These are phyloP conservation scores for Nakaseomyces sp. DNA, from an alignment of 1,139 yeast genomes.

Conservation along the genomic window DNA sequence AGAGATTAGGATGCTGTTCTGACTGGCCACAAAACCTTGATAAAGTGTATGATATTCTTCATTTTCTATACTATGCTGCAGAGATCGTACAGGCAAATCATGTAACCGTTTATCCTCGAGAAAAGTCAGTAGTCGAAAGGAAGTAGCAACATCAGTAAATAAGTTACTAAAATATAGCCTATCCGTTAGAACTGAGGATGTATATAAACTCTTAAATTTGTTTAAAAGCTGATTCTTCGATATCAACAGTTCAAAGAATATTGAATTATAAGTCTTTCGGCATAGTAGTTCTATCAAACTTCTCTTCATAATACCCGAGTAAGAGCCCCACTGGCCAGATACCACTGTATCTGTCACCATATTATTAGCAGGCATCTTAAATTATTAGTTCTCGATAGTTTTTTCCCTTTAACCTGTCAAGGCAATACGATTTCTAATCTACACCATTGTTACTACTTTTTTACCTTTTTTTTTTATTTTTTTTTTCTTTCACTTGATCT, in stretches of 20 bases:
- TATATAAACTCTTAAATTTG: not conserved
- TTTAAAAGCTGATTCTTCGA: not conserved
- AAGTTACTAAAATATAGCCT: not conserved
- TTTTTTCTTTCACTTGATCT: too few species aligned
- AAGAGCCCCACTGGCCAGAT: not conserved
- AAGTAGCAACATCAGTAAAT: conserved; percentile 1
- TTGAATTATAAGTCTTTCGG: not conserved
- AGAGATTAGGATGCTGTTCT: not conserved
- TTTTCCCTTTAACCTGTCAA: too few species aligned
- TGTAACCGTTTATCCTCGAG: not conserved
- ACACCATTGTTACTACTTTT: too few species aligned
- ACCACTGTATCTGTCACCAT: not conserved
- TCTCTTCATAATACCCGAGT: not conserved
- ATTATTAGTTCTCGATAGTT: too few species aligned
- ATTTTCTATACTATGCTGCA: not conserved
- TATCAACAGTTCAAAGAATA: not conserved
- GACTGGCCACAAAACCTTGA: not conserved
- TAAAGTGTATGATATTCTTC: not conserved
- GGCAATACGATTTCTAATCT: too few species aligned
- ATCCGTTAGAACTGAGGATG: not conserved
- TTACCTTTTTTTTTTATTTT: too few species aligned
- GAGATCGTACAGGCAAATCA: not conserved
- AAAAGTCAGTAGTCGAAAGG: not conserved
- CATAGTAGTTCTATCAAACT: not conserved
- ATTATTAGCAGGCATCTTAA: not conserved